Evolutionary conservation across 306 rosid genomes (phyloP), one percentile per base, ranked within the genome.

Genomic region (Casuarina cunninghamiana): DNA sequence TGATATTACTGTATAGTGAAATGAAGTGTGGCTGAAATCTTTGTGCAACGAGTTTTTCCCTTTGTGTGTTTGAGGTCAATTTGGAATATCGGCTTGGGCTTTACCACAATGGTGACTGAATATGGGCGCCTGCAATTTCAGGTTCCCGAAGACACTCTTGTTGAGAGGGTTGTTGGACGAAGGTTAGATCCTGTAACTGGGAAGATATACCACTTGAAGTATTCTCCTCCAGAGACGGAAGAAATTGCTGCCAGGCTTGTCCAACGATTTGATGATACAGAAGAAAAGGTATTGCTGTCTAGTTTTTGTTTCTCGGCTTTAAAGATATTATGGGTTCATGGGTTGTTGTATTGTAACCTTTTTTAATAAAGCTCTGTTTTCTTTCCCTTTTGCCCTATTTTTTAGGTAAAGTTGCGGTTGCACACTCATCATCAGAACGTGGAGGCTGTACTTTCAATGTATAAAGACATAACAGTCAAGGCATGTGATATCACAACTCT

Each of bases 141-240:
- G 98, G 98, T 95, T 58, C 79, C 93, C 10, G 97, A 95, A 88
- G 93, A 88, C 45, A 45, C 80, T 86, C 99, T 95, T 66, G 90
- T 95, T 37, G 94, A 95, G 84, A 93, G 97, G 84, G 99, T 93
- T 46, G 93, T 85, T 75, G 99, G 99, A 65, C 88, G 99, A 73
- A 93, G 99, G 80, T 80, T 87, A 76, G 99, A 95, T 86, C 99
- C 99, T 71, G 85, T 90, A 53, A 93, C 97, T 51, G 97, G 99
- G 39, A 88, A 85, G 86, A 95, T 95, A 76, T 95, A 93, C 86
- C 99, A 93, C 85, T 67, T 95, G 74, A 95, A 91, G 90, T 91
- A 93, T 84, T 89, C 91, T 62, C 97, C 96, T 16, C 99, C 99
- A 3, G 96, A 93, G 84, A 88, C 85, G 39, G 58, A 89, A 80